Evolutionary conservation across 2,329 filamentous ascomycete species (phyloP).

Genomic region (Tolypocladium paradoxum): DNA sequence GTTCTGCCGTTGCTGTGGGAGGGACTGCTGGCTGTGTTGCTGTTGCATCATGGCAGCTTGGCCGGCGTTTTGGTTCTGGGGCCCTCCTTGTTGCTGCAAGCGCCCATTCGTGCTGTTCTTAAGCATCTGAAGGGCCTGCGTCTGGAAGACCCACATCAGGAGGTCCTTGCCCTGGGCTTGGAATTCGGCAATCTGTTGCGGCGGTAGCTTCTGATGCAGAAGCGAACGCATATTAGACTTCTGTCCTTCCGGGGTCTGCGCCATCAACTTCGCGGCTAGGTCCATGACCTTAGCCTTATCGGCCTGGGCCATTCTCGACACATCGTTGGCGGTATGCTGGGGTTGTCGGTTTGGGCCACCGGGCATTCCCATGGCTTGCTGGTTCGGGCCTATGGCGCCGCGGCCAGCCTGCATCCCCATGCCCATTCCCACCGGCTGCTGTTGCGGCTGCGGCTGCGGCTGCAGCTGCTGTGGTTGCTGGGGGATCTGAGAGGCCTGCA

Average conservation of each 20-base stretch:
- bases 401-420: constrained; percentile 26
- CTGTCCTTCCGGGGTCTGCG: constrained; percentile 29
- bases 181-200: constrained; percentile 34
- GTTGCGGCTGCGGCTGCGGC: constrained; percentile 15
- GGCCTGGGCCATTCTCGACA: constrained; percentile 28
- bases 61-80: constrained; percentile 21
- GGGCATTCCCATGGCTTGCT: constrained; percentile 27
- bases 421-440: constrained; percentile 27
- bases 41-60: constrained; percentile 33
- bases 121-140: constrained; percentile 28
- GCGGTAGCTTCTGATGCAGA: constrained; percentile 24
- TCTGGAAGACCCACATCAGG: constrained; percentile 37
- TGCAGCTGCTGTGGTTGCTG: constrained; percentile 20
- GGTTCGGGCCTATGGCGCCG: constrained; percentile 29
- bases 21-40: constrained; percentile 27
- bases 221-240: constrained; percentile 24
- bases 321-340: constrained; percentile 17
- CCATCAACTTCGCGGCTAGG: constrained; percentile 29
- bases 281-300: constrained; percentile 36
- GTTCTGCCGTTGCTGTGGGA: constrained; percentile 23
- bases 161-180: constrained; percentile 37
- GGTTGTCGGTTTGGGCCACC: constrained; percentile 21
- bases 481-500: constrained; percentile 43
- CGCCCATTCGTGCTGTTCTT: constrained; percentile 17
- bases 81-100: constrained; percentile 17